Conservation (phyloP, 208 protist species). For the Wallacemonas sp. region DNA sequence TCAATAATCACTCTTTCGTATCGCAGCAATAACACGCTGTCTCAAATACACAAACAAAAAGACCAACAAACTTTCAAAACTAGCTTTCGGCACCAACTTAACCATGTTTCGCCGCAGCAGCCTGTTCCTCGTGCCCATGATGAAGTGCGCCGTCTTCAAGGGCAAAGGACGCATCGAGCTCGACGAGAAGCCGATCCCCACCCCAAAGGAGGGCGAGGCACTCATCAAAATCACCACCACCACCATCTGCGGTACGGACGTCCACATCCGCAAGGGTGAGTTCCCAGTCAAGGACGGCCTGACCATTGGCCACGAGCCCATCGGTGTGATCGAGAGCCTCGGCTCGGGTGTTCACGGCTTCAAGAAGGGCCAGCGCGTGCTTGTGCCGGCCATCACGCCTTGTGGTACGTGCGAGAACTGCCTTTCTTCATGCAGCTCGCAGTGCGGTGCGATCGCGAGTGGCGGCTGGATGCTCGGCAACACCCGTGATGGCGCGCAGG, state of each 20-base stretch:
- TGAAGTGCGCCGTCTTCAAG: conserved; percentile 39
- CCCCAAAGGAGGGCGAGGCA: conserved; percentile 26
- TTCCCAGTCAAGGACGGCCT: conserved; percentile 20
- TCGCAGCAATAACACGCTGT: background rate
- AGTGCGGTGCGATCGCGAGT: conserved; percentile 23
- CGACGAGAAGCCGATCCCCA: conserved; percentile 31
- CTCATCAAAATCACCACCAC: conserved; percentile 44
- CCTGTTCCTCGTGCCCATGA: conserved; percentile 15
- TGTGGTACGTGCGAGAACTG: conserved; percentile 33
- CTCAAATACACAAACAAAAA: conserved; percentile 10
- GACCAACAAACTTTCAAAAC: background rate
- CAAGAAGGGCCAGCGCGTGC: conserved; percentile 30
- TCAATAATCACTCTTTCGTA: no score
- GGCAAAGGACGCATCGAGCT: conserved; percentile 25
- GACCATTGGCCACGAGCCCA: conserved; percentile 37
- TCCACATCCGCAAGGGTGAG: conserved; percentile 38
- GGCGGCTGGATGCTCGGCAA: conserved; percentile 31
- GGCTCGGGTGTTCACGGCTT: conserved; percentile 29
- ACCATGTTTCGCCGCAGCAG: conserved; percentile 29
- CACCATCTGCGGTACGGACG: conserved; percentile 39
- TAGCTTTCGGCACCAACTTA: no score
- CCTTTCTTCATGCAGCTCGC: conserved; percentile 18
- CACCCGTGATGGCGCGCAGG: conserved; percentile 35
- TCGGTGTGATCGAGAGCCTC: conserved; percentile 31
- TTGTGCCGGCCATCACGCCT: conserved; percentile 30